Conservation (phyloP, 108 stramenopile species). For the Cyclotella sp. region DNA sequence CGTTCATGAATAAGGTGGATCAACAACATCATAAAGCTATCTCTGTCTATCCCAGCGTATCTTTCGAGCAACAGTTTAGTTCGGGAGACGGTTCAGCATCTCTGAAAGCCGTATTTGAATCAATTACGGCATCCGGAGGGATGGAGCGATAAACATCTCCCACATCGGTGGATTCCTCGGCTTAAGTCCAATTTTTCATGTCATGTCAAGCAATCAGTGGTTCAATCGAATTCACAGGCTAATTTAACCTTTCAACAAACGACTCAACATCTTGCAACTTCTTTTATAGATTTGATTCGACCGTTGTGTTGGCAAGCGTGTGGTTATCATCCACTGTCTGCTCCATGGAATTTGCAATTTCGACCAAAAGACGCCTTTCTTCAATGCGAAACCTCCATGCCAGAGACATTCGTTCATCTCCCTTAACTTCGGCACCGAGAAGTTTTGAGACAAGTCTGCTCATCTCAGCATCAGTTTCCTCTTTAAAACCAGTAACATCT, state of each 20-base stretch:
- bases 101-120: constrained; percentile 43
- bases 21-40: constrained; percentile 65
- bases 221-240: constrained; percentile 53
- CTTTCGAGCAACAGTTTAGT: constrained; percentile 23
- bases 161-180: constrained; percentile 50
- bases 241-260: constrained; percentile 50
- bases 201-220: constrained; percentile 38
- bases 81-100: constrained; percentile 19
- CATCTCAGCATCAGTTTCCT: constrained; percentile 8
- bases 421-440: constrained; percentile 18
- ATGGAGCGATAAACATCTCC: constrained; percentile 68
- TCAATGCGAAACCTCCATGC: constrained; percentile 60
- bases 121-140: constrained; percentile 53
- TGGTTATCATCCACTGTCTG: not conserved
- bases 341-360: constrained; percentile 17
- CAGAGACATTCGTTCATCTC: constrained; percentile 21
- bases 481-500: not conserved
- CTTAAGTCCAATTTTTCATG: constrained; percentile 64
- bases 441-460: constrained; percentile 12
- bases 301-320: not conserved
- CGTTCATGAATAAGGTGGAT: constrained; percentile 69
- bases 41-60: constrained; percentile 28
- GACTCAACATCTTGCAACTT: constrained; percentile 46
- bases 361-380: constrained; percentile 48
- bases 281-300: constrained; percentile 27